Percentiles rank a stretch among this genome's conserved stretches.
Conservation (phyloP, 2,329 filamentous ascomycete species). For the Blastomyces percursus region DNA sequence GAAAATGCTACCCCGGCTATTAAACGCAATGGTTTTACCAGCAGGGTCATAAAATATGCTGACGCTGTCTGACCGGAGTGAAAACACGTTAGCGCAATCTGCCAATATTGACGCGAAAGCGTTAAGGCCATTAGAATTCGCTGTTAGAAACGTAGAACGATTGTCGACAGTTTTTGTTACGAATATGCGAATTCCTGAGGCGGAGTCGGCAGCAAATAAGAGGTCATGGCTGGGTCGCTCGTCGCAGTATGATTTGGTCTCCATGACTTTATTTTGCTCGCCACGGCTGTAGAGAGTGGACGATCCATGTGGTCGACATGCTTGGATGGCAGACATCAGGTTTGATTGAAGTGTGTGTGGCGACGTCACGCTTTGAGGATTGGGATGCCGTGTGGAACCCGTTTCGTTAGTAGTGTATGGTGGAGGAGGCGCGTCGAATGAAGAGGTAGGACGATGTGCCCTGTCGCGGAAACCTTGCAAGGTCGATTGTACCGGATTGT, state of each 20-base stretch:
- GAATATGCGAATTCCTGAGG: constrained; percentile 64
- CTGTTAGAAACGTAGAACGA: constrained; percentile 47
- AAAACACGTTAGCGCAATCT: constrained; percentile 62
- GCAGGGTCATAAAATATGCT: constrained; percentile 79
- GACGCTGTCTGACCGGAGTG: constrained; percentile 54
- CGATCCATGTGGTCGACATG: constrained; percentile 66
- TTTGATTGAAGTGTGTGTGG: constrained; percentile 36
- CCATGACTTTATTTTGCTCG: constrained; percentile 60
- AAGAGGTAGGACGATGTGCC: constrained; percentile 7
- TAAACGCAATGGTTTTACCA: constrained; percentile 85
- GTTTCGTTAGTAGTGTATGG: constrained; percentile 31
- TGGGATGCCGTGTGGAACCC: constrained; percentile 16
- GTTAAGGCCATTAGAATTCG: constrained; percentile 53
- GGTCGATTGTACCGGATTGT: constrained; percentile 25
- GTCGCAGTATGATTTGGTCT: constrained; percentile 81
- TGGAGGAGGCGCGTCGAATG: constrained; percentile 24
- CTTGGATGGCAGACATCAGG: constrained; percentile 64
- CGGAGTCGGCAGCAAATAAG: constrained; percentile 55
- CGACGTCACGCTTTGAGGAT: constrained; percentile 25
- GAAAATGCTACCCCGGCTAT: constrained; percentile 74
- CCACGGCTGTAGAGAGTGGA: constrained; percentile 62
- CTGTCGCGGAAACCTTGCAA: constrained; percentile 19
- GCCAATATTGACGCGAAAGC: constrained; percentile 58
- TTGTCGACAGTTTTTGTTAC: constrained; percentile 47
- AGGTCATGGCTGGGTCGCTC: constrained; percentile 63